Conservation (phyloP, 352 stramenopile genomes). For the Phytophthora aleatoria region DNA sequence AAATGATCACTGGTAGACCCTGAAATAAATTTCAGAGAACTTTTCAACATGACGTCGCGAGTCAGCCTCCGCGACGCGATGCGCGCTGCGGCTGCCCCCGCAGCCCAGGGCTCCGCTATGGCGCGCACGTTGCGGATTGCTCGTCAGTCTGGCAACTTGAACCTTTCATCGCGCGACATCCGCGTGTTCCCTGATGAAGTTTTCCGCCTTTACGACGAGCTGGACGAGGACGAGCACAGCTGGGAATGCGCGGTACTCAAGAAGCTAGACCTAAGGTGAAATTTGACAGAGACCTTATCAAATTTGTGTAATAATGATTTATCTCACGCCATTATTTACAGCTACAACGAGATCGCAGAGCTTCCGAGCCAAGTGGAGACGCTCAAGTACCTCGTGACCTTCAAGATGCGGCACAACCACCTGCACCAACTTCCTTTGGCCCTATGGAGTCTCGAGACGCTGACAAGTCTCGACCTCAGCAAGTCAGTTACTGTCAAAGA, state of each 20-base stretch:
- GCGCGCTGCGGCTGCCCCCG: slow-evolving; percentile 12
- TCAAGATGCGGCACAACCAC: slow-evolving; percentile 82
- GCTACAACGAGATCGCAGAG: slow-evolving; percentile 77
- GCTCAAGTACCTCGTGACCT: slow-evolving; percentile 54
- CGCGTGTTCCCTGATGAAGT: slow-evolving; percentile 60
- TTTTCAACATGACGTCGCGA: slow-evolving; percentile 41
- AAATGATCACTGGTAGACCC: too few species aligned
- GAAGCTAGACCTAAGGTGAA: slow-evolving; percentile 76
- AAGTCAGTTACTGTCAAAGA: slow-evolving; percentile 50
- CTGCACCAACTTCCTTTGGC: slow-evolving; percentile 51
- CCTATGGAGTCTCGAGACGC: slow-evolving; percentile 60
- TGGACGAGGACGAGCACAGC: slow-evolving; percentile 70
- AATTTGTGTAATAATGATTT: neutral
- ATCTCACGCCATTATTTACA: slow-evolving; percentile 26
- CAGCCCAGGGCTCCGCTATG: slow-evolving; percentile 21
- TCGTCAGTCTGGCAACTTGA: slow-evolving; percentile 60
- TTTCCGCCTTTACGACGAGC: slow-evolving; percentile 61
- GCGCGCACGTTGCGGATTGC: slow-evolving; percentile 56
- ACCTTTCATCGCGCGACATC: slow-evolving; percentile 63
- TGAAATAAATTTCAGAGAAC: too few species aligned
- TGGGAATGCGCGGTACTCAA: slow-evolving; percentile 73
- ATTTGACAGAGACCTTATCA: neutral
- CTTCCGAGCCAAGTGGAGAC: slow-evolving; percentile 54
- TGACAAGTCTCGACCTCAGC: slow-evolving; percentile 77
- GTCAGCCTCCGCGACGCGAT: slow-evolving; percentile 55